These are phyloP conservation scores for Gardenia jasminoides DNA, from an alignment of 257 asterid species.

Conservation along the genomic window DNA sequence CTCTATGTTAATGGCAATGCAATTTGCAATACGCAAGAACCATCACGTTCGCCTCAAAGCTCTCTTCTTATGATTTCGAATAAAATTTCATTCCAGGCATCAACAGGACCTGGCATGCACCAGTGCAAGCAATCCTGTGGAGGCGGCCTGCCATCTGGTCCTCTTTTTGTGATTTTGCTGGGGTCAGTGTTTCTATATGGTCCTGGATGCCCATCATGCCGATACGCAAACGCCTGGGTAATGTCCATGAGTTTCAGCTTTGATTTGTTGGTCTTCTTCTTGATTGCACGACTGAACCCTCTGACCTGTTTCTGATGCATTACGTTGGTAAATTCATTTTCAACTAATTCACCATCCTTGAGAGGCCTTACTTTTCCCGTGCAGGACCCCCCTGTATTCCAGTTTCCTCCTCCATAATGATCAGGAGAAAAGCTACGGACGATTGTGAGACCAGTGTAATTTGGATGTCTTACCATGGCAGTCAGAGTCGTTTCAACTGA, in stretches of 20 bases:
- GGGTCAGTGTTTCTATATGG: conserved; percentile 88
- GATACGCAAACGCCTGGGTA: conserved; percentile 62
- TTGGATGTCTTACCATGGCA: conserved; percentile 67
- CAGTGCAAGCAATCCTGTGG: conserved; percentile 98
- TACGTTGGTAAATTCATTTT: conserved; percentile 64
- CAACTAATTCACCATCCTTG: conserved; percentile 49
- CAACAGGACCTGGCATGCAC: conserved; percentile 99
- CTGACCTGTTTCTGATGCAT: conserved; percentile 84
- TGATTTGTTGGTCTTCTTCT: conserved; percentile 66
- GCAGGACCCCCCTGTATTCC: conserved; percentile 98
- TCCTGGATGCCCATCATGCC: conserved; percentile 98
- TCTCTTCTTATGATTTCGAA: conserved; percentile 67
- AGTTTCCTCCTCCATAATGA: conserved; percentile 89
- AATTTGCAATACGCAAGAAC: conserved; percentile 13
- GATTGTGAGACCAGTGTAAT: conserved; percentile 80
- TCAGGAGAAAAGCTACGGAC: conserved; percentile 85
- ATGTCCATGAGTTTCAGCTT: conserved; percentile 71
- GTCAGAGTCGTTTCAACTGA: conserved; percentile 82
- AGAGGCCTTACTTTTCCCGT: conserved; percentile 76
- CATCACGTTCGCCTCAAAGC: conserved; percentile 21
- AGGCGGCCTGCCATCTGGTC: conserved; percentile 92
- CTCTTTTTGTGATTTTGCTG: conserved; percentile 74
- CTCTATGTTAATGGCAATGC: background rate
- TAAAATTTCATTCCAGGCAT: conserved; percentile 91
- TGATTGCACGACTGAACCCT: conserved; percentile 55